Base-by-base conservation (phyloP, 768 basidiomycete genomes). In the Pilatotrama ljubarskyi region DNA sequence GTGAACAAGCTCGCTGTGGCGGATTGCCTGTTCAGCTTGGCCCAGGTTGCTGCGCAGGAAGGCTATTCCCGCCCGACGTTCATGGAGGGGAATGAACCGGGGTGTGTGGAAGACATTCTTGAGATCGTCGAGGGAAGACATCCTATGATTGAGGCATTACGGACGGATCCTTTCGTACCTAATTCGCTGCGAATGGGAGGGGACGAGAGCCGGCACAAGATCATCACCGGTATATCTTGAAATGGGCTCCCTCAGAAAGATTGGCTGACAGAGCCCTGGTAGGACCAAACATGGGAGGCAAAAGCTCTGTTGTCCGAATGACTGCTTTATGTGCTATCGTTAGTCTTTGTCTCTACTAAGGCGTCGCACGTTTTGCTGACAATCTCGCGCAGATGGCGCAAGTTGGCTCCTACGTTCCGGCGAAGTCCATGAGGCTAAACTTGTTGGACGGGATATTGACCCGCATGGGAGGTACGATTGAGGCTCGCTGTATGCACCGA, bases 391-490 rank as follows among this genome's bases (percentile, higher is more conserved):
- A 70, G 69, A 80, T 82, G 90, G 90, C 92, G 1, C 95, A 98
- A 69, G 86, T 97, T n/a, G 96, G 96, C 11, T 90, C 87, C 15
- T 96, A 92, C 68, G 93, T 98, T 2, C 96, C 96, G 17, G 94
- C 94, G 1, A 73, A 75, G 14, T 80, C 84, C 0, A 88, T 90
- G 48, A 88, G 75, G 63, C 74, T 96, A 43, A 85, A 89, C n/a
- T 76, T 95, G 51, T 79, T 94, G 51, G 95, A 98, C 67, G 85
- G 87, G 0, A 84, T 98, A 18, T 79, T 90, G 22, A 95, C 94
- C 2, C 81, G 95, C 51, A 95, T 95, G 93, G 93, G 93, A 59
- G 90, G 90, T 88, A 65, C 51, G 84, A 63, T 20, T 5, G 14
- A 24, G 22, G 4, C 41, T 36, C 47, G 40, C 58, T 43, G 41